Conservation (phyloP, 805 yeast genomes). For the Hanseniaspora osmophila region DNA sequence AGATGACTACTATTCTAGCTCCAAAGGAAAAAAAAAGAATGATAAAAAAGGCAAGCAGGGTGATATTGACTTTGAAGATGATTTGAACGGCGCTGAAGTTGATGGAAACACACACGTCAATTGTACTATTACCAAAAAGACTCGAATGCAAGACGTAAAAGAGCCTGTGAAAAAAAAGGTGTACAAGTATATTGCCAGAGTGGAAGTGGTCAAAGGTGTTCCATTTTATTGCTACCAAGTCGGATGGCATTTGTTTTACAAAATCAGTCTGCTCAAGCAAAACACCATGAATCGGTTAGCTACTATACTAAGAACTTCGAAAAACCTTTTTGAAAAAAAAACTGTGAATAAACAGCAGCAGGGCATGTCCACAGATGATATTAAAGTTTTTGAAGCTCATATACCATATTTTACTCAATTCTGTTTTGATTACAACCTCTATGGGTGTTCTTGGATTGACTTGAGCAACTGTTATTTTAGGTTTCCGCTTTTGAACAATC, state of each 20-base stretch:
- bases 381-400: constrained; percentile 65
- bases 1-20: constrained; percentile 23
- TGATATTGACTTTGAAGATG: constrained; percentile 1
- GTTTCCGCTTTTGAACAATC: constrained; percentile 32
- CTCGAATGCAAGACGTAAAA: neutral
- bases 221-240: constrained; percentile 77
- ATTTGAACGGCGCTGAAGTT: neutral
- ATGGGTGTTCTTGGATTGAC: constrained; percentile 70
- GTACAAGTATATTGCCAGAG: constrained; percentile 39
- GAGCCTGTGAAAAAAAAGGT: constrained; percentile 2
- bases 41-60: constrained; percentile 3
- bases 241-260: constrained; percentile 51
- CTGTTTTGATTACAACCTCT: constrained; percentile 66
- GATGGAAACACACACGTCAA: constrained; percentile 2
- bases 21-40: constrained; percentile 8
- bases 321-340: constrained; percentile 7
- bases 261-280: constrained; percentile 56
- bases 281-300: constrained; percentile 40
- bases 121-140: neutral
- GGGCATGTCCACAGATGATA: constrained; percentile 19
- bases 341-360: constrained; percentile 23
- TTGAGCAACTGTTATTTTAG: constrained; percentile 38
- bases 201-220: constrained; percentile 53
- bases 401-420: constrained; percentile 68
- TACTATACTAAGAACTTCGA: constrained; percentile 26